These are phyloP conservation scores for Coix lacrymajobi DNA, from an alignment of 176 grass and related monocot species.

Conservation along the genomic window DNA sequence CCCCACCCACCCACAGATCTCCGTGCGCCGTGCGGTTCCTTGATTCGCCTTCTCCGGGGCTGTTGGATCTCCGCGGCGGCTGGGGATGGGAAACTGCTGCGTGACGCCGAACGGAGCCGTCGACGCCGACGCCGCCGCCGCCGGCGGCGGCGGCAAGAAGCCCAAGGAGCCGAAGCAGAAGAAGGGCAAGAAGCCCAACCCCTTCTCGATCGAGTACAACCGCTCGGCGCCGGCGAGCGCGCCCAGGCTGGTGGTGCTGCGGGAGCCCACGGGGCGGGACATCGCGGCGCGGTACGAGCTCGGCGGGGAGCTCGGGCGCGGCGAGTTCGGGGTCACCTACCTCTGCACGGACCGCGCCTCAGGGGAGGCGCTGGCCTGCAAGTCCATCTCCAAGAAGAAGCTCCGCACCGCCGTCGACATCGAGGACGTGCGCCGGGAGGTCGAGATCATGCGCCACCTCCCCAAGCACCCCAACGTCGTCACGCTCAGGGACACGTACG, in stretches of 20 bases:
- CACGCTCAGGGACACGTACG: conserved; percentile 73
- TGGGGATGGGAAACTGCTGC: conserved; percentile 82
- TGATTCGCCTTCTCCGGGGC: conserved; percentile 11
- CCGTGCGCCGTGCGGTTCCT: not conserved
- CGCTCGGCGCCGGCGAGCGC: conserved; percentile 13
- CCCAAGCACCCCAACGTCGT: conserved; percentile 77
- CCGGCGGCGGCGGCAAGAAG: conserved; percentile 18
- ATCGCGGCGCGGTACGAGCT: conserved; percentile 69
- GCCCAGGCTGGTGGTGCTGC: conserved; percentile 42
- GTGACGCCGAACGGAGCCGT: conserved; percentile 11
- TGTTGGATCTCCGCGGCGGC: not conserved
- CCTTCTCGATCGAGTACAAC: conserved; percentile 90
- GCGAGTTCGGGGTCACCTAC: conserved; percentile 92
- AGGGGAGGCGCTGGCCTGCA: conserved; percentile 53
- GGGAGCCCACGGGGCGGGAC: conserved; percentile 52
- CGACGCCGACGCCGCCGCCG: not conserved
- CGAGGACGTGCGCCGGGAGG: conserved; percentile 82
- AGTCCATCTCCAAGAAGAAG: conserved; percentile 96
- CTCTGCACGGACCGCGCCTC: conserved; percentile 67
- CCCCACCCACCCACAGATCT: conserved; percentile 9
- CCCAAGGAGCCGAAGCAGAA: conserved; percentile 44
- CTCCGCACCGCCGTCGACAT: conserved; percentile 71
- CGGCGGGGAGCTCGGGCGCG: conserved; percentile 72
- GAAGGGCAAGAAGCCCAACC: conserved; percentile 73
- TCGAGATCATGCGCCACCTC: conserved; percentile 75